phyloP scores from a whole-genome alignment of 129 eudicot species.

The Pittosporum tobira region DNA sequence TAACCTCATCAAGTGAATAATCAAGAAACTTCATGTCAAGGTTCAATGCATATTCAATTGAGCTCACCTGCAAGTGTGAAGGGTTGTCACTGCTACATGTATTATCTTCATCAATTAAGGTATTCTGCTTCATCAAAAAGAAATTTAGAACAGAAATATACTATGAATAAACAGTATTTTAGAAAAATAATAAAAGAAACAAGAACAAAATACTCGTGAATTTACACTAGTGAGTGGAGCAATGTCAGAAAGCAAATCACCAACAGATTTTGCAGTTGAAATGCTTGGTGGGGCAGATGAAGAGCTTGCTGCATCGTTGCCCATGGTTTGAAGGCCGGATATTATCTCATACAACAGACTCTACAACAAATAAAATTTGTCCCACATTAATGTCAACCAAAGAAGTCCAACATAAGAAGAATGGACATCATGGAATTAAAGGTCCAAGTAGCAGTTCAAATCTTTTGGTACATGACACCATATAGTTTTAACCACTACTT shows the following conservation, averaged over 20 bases:
- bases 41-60: neutral
- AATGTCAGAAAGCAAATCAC: constrained; percentile 44
- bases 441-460: neutral
- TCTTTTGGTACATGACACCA: neutral
- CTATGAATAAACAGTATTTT: neutral
- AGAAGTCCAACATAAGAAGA: neutral
- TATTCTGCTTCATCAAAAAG: constrained; percentile 42
- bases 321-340: constrained; percentile 36
- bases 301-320: constrained; percentile 54
- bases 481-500: too few species aligned
- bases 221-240: constrained; percentile 31
- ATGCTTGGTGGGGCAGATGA: constrained; percentile 42
- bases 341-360: constrained; percentile 53
- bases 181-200: constrained; percentile 3
- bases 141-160: neutral
- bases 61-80: constrained; percentile 39
- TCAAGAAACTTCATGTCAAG: neutral
- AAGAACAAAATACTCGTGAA: constrained; percentile 11
- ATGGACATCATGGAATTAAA: neutral
- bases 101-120: constrained; percentile 29
- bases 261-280: constrained; percentile 36
- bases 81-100: constrained; percentile 18
- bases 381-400: constrained; percentile 7
- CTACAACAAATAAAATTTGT: constrained; percentile 19
- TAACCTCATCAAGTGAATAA: neutral